phyloP scores from a whole-genome alignment of 352 stramenopile genomes.

The Phytopythium ostracodes region DNA sequence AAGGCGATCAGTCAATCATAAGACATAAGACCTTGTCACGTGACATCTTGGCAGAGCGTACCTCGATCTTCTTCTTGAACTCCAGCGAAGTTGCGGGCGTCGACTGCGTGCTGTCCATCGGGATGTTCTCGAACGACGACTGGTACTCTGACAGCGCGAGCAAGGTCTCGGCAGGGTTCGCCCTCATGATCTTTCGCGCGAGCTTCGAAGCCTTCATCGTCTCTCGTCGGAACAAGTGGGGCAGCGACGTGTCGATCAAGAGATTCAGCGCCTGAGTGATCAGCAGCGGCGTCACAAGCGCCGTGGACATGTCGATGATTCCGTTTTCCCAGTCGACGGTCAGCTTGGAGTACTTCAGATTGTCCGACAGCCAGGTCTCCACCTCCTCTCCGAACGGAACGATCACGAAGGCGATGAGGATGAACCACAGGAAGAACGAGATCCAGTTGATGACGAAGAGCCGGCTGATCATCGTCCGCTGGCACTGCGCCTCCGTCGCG shows the following conservation, averaged over 20 bases:
- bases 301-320: conserved; percentile 86
- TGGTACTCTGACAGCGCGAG: conserved; percentile 80
- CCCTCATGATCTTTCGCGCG: conserved; percentile 75
- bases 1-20: not conserved
- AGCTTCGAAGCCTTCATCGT: conserved; percentile 70
- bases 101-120: conserved; percentile 22
- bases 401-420: conserved; percentile 86
- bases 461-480: conserved; percentile 82
- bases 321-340: conserved; percentile 81
- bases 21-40: no score
- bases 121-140: conserved; percentile 70
- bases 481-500: conserved; percentile 73
- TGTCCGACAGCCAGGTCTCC: conserved; percentile 72
- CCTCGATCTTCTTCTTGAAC: conserved; percentile 83
- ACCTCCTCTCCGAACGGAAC: conserved; percentile 79
- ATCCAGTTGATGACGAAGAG: conserved; percentile 89
- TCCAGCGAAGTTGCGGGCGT: conserved; percentile 31
- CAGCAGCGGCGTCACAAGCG: conserved; percentile 77
- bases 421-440: conserved; percentile 89
- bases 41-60: no score
- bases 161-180: conserved; percentile 77
- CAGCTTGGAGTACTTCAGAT: conserved; percentile 80
- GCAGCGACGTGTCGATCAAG: conserved; percentile 77
- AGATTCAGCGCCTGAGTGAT: conserved; percentile 85
- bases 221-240: conserved; percentile 57